Conservation (phyloP, 208 protist species). For the Acanthamoeba healyi region DNA sequence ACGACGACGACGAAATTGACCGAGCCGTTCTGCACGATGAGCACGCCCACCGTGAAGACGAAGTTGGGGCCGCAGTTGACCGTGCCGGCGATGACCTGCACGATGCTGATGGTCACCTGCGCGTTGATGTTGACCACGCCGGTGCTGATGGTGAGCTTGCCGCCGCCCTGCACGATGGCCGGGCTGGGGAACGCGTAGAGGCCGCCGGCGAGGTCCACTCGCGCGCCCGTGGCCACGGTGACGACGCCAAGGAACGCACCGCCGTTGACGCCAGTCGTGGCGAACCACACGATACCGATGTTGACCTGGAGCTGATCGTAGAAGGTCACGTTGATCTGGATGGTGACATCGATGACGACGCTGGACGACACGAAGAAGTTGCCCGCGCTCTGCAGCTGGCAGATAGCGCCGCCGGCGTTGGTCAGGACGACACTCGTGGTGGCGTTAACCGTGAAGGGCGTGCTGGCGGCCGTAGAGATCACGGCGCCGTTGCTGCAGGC, state of each 20-base stretch:
- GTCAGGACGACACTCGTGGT: not conserved
- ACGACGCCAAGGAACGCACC: conserved; percentile 23
- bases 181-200: conserved; percentile 13
- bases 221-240: not conserved
- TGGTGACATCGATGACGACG: conserved; percentile 45
- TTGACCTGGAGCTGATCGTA: not conserved
- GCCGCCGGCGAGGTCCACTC: conserved; percentile 48
- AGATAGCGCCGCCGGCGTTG: conserved; percentile 17
- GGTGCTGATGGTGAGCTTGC: conserved; percentile 58
- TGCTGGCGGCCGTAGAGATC: not conserved
- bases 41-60: conserved; percentile 43
- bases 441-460: conserved; percentile 55
- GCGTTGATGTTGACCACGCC: conserved; percentile 1
- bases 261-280: conserved; percentile 14
- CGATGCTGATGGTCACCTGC: conserved; percentile 53
- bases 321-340: conserved; percentile 62
- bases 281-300: conserved; percentile 29
- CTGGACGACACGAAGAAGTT: conserved; percentile 39
- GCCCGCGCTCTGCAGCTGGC: conserved; percentile 31
- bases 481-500: not conserved
- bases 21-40: conserved; percentile 35
- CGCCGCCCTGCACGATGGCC: conserved; percentile 33
- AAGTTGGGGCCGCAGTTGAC: conserved; percentile 58
- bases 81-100: conserved; percentile 66
- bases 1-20: conserved; percentile 66